Percentiles rank a stretch among this genome's conserved stretches.
These are phyloP conservation scores for Colletotrichum tamarilloi DNA, from an alignment of 2,329 filamentous ascomycete genomes.

Conservation along the genomic window DNA sequence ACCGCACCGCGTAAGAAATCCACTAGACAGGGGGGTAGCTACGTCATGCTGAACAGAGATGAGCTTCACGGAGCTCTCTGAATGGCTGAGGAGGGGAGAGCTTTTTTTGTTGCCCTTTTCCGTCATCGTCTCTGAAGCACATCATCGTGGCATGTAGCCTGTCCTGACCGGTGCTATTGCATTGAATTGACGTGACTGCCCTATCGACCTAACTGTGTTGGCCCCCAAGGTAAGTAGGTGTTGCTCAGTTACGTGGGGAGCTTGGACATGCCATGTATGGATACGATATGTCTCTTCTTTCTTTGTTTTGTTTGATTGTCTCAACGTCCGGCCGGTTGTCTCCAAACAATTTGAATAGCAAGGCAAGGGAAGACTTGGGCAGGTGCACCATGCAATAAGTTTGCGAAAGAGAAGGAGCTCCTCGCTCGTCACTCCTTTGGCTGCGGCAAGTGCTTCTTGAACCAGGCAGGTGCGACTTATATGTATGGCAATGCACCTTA, in stretches of 20 bases:
- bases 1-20: not conserved
- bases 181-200: conserved; percentile 33
- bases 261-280: not conserved
- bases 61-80: conserved; percentile 36
- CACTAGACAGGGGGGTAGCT: conserved; percentile 26
- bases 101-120: conserved; percentile 5
- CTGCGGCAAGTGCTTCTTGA: too few relatives aligned
- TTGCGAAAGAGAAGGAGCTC: not conserved
- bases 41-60: conserved; percentile 32
- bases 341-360: not conserved
- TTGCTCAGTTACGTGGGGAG: not conserved
- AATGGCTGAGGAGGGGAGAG: conserved; percentile 26
- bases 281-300: not conserved
- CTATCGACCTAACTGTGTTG: not conserved
- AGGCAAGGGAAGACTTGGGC: not conserved
- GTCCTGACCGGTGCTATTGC: conserved; percentile 7
- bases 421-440: not conserved
- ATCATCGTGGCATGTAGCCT: conserved; percentile 34
- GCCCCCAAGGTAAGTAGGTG: not conserved
- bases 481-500: not conserved
- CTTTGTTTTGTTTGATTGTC: not conserved
- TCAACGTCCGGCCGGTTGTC: not conserved
- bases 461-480: not conserved
- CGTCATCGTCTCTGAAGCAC: conserved; percentile 32
- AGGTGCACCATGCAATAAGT: not conserved